Evolutionary conservation across 2,329 filamentous ascomycete genomes (phyloP).

Genomic region (Clathrospora elynae): DNA sequence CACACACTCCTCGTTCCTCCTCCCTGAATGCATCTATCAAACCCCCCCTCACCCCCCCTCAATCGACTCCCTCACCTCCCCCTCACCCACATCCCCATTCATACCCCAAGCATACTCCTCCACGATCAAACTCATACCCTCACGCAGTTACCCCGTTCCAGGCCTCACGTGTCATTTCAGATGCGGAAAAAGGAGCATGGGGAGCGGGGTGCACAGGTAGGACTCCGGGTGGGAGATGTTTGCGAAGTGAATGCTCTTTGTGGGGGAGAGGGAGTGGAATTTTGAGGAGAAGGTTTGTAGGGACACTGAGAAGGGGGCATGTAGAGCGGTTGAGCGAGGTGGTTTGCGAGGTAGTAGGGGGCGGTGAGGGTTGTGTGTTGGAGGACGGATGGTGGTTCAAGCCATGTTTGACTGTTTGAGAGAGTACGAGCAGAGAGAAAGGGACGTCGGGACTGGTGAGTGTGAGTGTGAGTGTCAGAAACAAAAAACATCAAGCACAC

Average conservation of each 20-base stretch:
- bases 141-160: slow-evolving; percentile 9
- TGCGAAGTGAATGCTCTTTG: neutral
- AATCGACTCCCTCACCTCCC: slow-evolving; percentile 13
- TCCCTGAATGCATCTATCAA: neutral
- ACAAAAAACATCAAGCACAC: no score
- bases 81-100: slow-evolving; percentile 8
- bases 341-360: no score
- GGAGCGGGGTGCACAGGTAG: slow-evolving; percentile 17
- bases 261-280: neutral
- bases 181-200: slow-evolving; percentile 15
- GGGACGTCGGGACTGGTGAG: no score
- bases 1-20: slow-evolving; percentile 3
- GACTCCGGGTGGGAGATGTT: slow-evolving; percentile 19
- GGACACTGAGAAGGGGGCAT: neutral
- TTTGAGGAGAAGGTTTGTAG: neutral
- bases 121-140: slow-evolving; percentile 14
- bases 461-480: no score
- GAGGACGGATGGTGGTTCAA: no score
- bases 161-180: slow-evolving; percentile 20
- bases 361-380: no score
- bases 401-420: no score
- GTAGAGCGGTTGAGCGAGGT: no score
- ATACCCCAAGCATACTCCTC: slow-evolving; percentile 13
- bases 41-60: slow-evolving; percentile 5
- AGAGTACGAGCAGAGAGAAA: no score